A percentile compares a stretch with the other conserved stretches of the same genome.
These are phyloP conservation scores for Irpex sp. DNA, from an alignment of 1,284 basidiomycete genomes.

Conservation along the genomic window DNA sequence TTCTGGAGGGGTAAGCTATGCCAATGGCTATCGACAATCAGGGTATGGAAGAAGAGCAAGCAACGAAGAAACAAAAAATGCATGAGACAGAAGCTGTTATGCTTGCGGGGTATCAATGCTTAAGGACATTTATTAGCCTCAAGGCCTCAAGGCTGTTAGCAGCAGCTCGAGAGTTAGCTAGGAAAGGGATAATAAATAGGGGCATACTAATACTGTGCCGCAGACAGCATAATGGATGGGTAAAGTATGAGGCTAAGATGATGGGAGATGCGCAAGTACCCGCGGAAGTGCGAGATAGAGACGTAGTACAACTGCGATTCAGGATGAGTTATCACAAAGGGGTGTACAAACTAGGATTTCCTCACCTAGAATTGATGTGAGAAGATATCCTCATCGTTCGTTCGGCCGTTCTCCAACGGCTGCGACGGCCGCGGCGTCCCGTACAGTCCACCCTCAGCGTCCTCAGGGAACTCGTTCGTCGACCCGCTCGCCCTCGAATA, in stretches of 20 bases:
- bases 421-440: conserved; percentile 30
- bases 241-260: too few relatives aligned
- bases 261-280: too few relatives aligned
- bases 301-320: too few relatives aligned
- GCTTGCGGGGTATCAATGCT: too few relatives aligned
- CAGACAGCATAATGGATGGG: not conserved
- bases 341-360: not conserved
- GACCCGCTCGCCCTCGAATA: conserved; percentile 46
- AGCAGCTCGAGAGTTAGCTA: not conserved
- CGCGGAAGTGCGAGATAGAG: too few relatives aligned
- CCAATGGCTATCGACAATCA: too few relatives aligned
- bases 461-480: conserved; percentile 62
- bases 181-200: not conserved
- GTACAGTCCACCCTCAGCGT: conserved; percentile 64
- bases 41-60: too few relatives aligned
- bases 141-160: not conserved
- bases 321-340: not conserved
- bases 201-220: not conserved
- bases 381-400: conserved; percentile 36
- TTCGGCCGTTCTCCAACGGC: conserved; percentile 16
- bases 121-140: too few relatives aligned
- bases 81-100: too few relatives aligned
- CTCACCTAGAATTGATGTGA: conserved; percentile 41
- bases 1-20: too few relatives aligned
- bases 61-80: too few relatives aligned